Conservation (phyloP, 306 rosid species). For the Gillenia trifoliata region DNA sequence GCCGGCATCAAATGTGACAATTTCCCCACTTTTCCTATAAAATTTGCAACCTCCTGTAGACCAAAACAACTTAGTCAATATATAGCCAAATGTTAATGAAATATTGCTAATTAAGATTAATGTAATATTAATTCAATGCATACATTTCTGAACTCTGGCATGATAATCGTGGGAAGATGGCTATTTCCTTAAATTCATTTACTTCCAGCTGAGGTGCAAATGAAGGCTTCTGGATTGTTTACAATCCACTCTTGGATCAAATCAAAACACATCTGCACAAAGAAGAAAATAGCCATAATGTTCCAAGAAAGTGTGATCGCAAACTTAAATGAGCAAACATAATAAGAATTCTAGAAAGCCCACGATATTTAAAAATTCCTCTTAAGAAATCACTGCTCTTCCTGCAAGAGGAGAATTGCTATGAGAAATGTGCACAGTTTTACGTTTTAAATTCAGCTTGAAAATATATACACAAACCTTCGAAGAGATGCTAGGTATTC, state of each 20-base stretch:
- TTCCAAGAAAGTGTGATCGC: too few species aligned
- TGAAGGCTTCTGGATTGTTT: constrained; percentile 63
- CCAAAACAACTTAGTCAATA: neutral
- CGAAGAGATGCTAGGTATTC: constrained; percentile 95
- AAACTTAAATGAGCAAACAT: too few species aligned
- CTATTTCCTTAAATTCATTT: constrained; percentile 42
- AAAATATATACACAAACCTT: constrained; percentile 42
- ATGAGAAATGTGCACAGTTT: constrained; percentile 24
- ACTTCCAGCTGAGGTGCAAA: constrained; percentile 66
- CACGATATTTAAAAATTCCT: too few species aligned
- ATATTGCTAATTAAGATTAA: neutral
- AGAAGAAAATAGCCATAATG: too few species aligned
- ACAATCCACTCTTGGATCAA: constrained; percentile 56
- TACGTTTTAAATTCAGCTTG: neutral
- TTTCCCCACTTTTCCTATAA: constrained; percentile 64
- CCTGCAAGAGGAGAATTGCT: too few species aligned
- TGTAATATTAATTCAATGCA: neutral
- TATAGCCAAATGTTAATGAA: neutral
- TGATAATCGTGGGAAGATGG: constrained; percentile 82
- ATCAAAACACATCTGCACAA: constrained; percentile 52
- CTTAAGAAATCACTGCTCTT: too few species aligned
- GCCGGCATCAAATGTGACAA: constrained; percentile 56
- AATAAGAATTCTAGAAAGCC: too few species aligned
- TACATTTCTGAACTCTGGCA: constrained; percentile 72
- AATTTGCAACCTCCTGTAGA: constrained; percentile 72